Conservation (phyloP, 2,329 filamentous ascomycete genomes). For the Aquanectria penicillioides region DNA sequence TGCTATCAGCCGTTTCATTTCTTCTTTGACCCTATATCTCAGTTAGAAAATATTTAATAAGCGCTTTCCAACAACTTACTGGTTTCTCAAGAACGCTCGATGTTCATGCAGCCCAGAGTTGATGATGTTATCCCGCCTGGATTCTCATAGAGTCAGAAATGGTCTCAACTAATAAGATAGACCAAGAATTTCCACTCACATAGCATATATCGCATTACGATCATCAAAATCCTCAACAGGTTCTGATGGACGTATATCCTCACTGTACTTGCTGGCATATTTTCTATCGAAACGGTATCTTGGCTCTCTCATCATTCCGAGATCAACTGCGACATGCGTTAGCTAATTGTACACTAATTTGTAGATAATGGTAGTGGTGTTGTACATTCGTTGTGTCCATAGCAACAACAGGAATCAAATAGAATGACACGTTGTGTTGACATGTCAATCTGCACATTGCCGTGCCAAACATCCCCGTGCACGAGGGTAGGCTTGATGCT, state of each 20-base stretch:
- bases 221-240: constrained; percentile 6
- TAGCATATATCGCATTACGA: neutral
- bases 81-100: neutral
- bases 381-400: constrained; percentile 44
- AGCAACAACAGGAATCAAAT: constrained; percentile 47
- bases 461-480: constrained; percentile 49
- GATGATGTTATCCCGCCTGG: neutral
- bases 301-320: neutral
- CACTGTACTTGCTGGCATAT: neutral
- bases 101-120: neutral
- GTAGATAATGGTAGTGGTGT: neutral
- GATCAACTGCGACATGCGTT: neutral
- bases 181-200: neutral
- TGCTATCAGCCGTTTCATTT: neutral
- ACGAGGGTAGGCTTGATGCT: constrained; percentile 44
- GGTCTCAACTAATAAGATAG: too few species aligned
- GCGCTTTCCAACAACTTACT: neutral
- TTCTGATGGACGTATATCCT: neutral
- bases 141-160: neutral
- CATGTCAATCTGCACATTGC: constrained; percentile 43
- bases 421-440: constrained; percentile 42
- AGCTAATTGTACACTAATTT: neutral
- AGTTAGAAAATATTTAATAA: neutral
- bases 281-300: neutral
- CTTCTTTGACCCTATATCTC: neutral